Evolutionary conservation across 768 basidiomycete genomes (phyloP), one percentile per base, ranked within the genome.

Genomic region (Hebeloma cylindrosporum): DNA sequence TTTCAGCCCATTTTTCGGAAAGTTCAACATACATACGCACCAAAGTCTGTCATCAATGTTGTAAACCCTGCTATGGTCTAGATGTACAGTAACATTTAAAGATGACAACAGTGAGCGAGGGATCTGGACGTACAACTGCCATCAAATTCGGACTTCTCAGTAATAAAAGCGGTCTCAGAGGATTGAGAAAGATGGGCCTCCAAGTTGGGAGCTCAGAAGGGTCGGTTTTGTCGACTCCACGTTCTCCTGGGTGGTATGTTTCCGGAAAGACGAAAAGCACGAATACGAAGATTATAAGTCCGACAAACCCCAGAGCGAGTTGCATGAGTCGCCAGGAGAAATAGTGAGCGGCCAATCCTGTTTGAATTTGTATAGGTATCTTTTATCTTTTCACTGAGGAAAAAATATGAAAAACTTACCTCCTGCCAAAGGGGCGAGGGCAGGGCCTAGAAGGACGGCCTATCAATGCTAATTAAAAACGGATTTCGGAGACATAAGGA

Each of bases 251-350:
- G 51, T 83, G 80, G 35, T 73, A 78, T 2, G 85, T 87, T 54
- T 88, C 85, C 0, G 84, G 85, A 10, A 85, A 70, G 36, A 70
- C 71, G 4, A 74, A 39, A 1, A 60, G 26, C 10, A 83, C 64
- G 3, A 67, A 47, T 3, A 74, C 7, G 26, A 78, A 66, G 2
- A 69, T 66, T 1, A 70, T 5, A 0, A 77, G 22, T 2, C 74
- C 75, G 25, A 64, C 60, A 0, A 66, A 26, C 3, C 73, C 75
- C 0, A 87, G 49, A 0, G 52, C 54, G 6, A 62, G 52, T 52
- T 88, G 83, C 57, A 83, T 73, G 3, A 71, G 46, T 0, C 85
- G 75, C 85, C 86, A 88, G 0, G 85, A 85, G 27, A 73, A 71
- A 48, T 83, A 85, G 45, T 84, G 69, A 0, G 85, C 72, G 0